Evolutionary conservation across 2,329 filamentous ascomycete species (phyloP).

Genomic region (Ophiosphaerella korrae): DNA sequence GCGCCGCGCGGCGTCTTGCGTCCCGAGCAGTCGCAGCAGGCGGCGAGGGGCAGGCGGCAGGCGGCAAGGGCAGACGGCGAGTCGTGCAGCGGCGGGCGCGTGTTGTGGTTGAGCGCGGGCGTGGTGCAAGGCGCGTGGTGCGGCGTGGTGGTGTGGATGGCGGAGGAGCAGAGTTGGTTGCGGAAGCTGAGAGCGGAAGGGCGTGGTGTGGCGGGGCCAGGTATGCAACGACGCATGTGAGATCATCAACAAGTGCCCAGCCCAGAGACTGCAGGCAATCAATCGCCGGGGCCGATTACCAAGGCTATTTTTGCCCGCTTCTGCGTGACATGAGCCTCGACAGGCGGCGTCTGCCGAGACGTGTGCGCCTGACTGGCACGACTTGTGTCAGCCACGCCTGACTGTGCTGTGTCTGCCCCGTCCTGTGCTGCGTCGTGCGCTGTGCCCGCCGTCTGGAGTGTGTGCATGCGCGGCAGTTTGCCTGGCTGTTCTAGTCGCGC

Average conservation of each 20-base stretch:
- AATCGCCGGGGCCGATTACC: too few relatives aligned
- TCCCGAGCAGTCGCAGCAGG: constrained; percentile 12
- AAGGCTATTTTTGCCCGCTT: background rate
- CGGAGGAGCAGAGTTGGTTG: constrained; percentile 5
- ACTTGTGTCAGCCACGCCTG: background rate
- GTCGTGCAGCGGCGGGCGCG: background rate
- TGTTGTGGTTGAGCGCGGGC: background rate
- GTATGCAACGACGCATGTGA: constrained; percentile 13
- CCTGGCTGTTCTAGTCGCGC: too few relatives aligned
- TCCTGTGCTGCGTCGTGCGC: too few relatives aligned
- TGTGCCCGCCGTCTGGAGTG: too few relatives aligned
- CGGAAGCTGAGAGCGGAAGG: constrained; percentile 6
- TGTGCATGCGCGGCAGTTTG: too few relatives aligned
- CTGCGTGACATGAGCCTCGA: constrained; percentile 11
- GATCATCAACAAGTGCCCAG: constrained; percentile 21
- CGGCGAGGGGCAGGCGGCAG: too few relatives aligned
- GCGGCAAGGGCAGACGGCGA: too few relatives aligned
- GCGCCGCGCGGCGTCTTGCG: constrained; percentile 18
- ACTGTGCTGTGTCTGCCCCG: too few relatives aligned
- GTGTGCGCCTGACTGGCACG: constrained; percentile 1
- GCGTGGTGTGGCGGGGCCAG: constrained; percentile 4
- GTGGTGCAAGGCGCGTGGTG: constrained; percentile 3
- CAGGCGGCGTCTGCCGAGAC: constrained; percentile 7
- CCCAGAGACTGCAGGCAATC: background rate
- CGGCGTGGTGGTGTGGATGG: constrained; percentile 10